Evolutionary conservation across 164 flowering plant genomes (phyloP), one percentile per base, ranked within the genome.

Genomic region (Malania oleifera): DNA sequence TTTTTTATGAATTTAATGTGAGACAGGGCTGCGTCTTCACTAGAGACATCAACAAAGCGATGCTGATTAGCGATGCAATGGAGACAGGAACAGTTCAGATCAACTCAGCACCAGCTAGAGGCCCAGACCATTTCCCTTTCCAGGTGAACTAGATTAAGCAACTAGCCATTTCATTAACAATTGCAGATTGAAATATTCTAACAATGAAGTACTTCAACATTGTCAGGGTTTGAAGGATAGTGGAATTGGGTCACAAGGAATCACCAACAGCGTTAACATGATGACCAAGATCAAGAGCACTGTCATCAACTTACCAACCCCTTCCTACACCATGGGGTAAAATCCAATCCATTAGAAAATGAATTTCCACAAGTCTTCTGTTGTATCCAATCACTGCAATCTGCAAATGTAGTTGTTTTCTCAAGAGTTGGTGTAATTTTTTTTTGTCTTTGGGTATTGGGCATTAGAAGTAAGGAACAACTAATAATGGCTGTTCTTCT

Each of bases 71-170:
- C 26, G 99, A 95, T 64, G 96, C 99, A 9, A 91, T 95, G 97
- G 99, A 91, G 76, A 76, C 96, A 0, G 99, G 99, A 37, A 91
- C 97, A 0, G 89, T 95, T 61, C 99, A 91, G 74, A 95, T 95
- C 54, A 95, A 95, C 72, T 95, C 99, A 0, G 96, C 99, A 9
- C 99, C 99, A 0, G 99, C 99, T 67, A 89, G 99, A 23, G 99
- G 99, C 12, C 99, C 99, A 0, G 99, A 95, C 65, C 99, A 95
- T 75, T 95, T 95, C 61, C 99, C 99, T 24, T 95, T 91, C 76
- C 99, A 93, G 89, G 97, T 90, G 59, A 60, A 45, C 52, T n/a
- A 46, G 59, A 23, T n/a, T n/a, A n/a, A n/a, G n/a, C n/a, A n/a
- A n/a, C n/a, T n/a, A n/a, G n/a, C n/a, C n/a, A n/a, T n/a, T n/a